A percentile compares a stretch with the other conserved stretches of the same genome.
phyloP scores from a whole-genome alignment of 768 basidiomycete genomes.

The Suillus cothurnatus region DNA sequence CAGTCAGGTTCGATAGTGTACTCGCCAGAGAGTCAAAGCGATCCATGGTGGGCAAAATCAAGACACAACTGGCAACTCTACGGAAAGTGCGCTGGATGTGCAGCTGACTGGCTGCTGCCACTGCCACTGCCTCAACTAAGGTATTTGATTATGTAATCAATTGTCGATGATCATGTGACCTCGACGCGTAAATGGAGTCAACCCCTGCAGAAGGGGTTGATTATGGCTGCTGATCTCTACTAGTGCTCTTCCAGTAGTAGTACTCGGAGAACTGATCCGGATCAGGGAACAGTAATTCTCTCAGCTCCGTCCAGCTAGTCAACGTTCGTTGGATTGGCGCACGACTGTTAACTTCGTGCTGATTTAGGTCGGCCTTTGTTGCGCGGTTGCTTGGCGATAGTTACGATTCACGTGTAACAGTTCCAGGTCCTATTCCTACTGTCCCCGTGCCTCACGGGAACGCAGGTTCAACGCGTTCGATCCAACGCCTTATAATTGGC shows the following conservation, averaged over 20 bases:
- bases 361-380: not conserved
- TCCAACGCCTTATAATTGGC: not conserved
- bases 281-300: not conserved
- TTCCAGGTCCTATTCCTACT: not conserved
- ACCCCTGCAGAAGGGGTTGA: constrained; percentile 28
- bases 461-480: not conserved
- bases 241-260: not conserved
- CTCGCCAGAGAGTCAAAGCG: constrained; percentile 73
- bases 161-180: constrained; percentile 11
- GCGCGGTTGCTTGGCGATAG: not conserved
- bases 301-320: not conserved
- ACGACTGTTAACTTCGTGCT: not conserved
- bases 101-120: no score
- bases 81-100: not conserved
- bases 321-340: not conserved
- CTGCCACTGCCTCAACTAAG: not conserved
- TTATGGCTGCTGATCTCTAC: not conserved
- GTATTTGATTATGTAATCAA: constrained; percentile 11
- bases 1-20: constrained; percentile 77
- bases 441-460: not conserved
- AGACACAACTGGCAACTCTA: constrained; percentile 2
- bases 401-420: not conserved
- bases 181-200: constrained; percentile 6
- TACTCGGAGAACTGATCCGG: not conserved
- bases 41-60: constrained; percentile 59